Base-by-base conservation (phyloP, 2,329 filamentous ascomycete genomes). In the Cercospora beticola region DNA sequence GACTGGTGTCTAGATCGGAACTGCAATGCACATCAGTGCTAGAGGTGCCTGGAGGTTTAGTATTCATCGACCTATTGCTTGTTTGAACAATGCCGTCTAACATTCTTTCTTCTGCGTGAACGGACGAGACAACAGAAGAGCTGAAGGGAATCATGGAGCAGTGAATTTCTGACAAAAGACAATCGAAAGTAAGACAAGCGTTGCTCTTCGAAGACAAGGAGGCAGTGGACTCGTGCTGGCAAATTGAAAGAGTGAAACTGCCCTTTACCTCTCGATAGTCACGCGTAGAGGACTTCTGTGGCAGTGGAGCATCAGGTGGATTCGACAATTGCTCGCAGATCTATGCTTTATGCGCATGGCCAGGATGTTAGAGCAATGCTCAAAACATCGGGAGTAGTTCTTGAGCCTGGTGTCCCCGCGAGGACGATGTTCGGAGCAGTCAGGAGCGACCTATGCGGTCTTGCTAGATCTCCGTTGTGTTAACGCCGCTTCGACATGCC, bases 61-160 rank as follows among this genome's bases (percentile, higher is more conserved):
- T 59, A 65, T n/a, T 21, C 26, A 14, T 52, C 14, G 30, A 26
- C 14, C 46, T 56, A 43, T 64, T 64, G 62, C 62, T 64, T 56
- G 28, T 21, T 18, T 26, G 36, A 16, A 64, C 62, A 57, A 57
- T 64, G 62, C 46, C n/a, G 31, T 56, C 49, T 64, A 10, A 21
- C 3, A n/a, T 40, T 26, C 46, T 56, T 64, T 33, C 40, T 36
- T 52, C 28, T 26, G 18, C 46, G 5, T 40, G 26, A 26, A 40
- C 18, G 23, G 12, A 28, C 21, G 46, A 64, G 30, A 64, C 62
- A 64, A 64, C 46, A 52, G 21, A 49, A 40, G 30, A 52, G 21
- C 28, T 10, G 21, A 18, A 14, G 5, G 28, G 61, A 64, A 64
- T 18, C 46, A 36, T 56, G 43, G 23, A 36, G 61, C 60, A 62